A percentile compares a stretch with the other conserved stretches of the same genome.
Conservation (phyloP, 768 basidiomycete genomes). For the Boletus eberwhitei region DNA sequence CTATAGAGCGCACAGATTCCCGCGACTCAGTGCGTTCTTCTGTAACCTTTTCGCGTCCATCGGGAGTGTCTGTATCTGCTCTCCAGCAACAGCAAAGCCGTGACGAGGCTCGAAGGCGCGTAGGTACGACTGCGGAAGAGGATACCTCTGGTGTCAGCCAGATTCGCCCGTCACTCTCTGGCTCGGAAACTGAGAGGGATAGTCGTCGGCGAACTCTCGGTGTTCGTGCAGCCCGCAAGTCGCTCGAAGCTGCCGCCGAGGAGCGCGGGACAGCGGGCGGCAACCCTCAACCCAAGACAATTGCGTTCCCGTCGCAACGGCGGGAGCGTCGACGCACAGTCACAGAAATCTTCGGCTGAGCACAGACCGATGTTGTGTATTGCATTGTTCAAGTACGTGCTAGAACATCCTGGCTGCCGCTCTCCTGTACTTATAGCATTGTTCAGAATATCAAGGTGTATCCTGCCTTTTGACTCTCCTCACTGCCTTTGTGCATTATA, state of each 20-base stretch:
- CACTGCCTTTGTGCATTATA: conserved; percentile 22
- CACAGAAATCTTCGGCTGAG: conserved; percentile 45
- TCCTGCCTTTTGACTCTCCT: conserved; percentile 9
- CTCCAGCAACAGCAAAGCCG: conserved; percentile 52
- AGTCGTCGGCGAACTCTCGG: conserved; percentile 39
- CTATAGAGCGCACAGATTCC: conserved; percentile 47
- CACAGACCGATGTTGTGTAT: conserved; percentile 5
- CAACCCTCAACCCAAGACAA: conserved; percentile 37
- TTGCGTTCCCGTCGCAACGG: conserved; percentile 30
- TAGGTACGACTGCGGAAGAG: conserved; percentile 26
- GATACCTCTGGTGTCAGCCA: conserved; percentile 22
- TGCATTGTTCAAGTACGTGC: conserved; percentile 19
- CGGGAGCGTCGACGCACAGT: conserved; percentile 48
- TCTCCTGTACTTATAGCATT: neutral
- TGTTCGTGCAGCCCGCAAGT: conserved; percentile 43
- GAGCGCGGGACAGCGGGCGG: conserved; percentile 28
- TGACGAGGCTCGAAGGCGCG: conserved; percentile 35
- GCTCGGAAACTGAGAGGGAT: conserved; percentile 51
- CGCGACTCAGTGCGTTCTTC: conserved; percentile 42
- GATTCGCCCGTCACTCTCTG: conserved; percentile 35
- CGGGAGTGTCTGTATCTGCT: conserved; percentile 50
- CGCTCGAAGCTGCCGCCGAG: conserved; percentile 37
- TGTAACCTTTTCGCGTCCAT: conserved; percentile 65
- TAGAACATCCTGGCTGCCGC: neutral
- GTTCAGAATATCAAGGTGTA: conserved; percentile 21